phyloP scores from a whole-genome alignment of 2,329 filamentous ascomycete genomes.

The Trichoderma asperellum region DNA sequence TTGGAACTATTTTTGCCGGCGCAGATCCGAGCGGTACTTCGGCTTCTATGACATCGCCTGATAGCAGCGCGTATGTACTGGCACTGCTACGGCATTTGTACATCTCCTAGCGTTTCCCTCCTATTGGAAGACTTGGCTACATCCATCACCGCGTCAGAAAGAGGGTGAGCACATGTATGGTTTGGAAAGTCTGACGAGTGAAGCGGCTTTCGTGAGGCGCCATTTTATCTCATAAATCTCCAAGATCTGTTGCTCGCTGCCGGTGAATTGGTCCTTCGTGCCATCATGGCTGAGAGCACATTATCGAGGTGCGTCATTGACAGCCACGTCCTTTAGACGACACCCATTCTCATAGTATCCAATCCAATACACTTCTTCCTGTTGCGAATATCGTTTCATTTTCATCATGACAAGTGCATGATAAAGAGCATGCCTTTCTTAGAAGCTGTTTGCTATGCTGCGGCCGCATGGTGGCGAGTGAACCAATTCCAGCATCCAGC shows the following conservation, averaged over 20 bases:
- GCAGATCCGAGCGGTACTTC: not conserved
- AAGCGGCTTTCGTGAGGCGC: not conserved
- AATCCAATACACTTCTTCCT: not conserved
- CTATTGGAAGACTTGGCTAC: too few species aligned
- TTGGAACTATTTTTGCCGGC: not conserved
- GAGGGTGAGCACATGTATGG: not conserved
- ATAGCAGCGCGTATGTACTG: constrained; percentile 1
- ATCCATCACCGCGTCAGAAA: not conserved
- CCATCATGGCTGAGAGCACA: not conserved
- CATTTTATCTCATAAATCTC: too few species aligned
- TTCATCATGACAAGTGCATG: not conserved
- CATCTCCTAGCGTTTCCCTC: not conserved
- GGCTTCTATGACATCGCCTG: not conserved
- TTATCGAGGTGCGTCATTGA: constrained; percentile 10
- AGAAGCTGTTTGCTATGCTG: not conserved
- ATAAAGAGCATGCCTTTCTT: not conserved
- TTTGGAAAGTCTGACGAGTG: not conserved
- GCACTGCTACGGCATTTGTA: not conserved
- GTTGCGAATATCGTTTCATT: not conserved
- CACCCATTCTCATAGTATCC: not conserved
- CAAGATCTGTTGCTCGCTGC: not conserved
- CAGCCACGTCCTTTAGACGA: not conserved
- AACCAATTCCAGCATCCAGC: not conserved
- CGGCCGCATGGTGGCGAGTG: not conserved
- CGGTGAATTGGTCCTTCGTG: not conserved